A percentile compares a stretch with the other conserved stretches of the same genome.
Conservation (phyloP, 1,139 yeast genomes). For the Blastobotrys ciferrii region DNA sequence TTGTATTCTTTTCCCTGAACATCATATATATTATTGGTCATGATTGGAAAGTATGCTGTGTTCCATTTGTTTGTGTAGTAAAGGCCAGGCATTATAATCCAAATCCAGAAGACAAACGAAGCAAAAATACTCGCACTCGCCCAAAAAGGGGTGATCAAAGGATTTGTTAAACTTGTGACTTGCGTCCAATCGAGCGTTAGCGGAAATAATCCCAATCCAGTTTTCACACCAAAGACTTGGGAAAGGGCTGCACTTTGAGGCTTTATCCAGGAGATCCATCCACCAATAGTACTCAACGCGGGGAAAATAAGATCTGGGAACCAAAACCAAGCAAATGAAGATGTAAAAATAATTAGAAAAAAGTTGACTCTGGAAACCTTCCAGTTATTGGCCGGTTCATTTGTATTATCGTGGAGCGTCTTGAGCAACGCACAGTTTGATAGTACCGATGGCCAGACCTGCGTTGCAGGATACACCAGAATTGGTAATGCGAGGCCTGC, state of each 20-base stretch:
- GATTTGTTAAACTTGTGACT: constrained; percentile 32
- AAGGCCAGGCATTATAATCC: constrained; percentile 40
- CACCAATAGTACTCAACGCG: constrained; percentile 51
- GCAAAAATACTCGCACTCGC: constrained; percentile 41
- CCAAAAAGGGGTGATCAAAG: constrained; percentile 46
- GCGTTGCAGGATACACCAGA: constrained; percentile 53
- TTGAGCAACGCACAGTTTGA: constrained; percentile 53
- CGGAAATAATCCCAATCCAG: constrained; percentile 60
- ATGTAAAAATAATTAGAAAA: constrained; percentile 41
- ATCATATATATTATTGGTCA: constrained; percentile 46
- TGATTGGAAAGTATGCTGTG: constrained; percentile 55
- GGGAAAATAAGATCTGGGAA: constrained; percentile 51
- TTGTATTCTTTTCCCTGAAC: constrained; percentile 47
- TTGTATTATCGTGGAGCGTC: constrained; percentile 32
- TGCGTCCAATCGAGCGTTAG: constrained; percentile 50
- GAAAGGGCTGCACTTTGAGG: constrained; percentile 53
- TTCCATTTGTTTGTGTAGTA: constrained; percentile 52
- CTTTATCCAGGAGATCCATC: constrained; percentile 59
- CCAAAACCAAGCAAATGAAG: constrained; percentile 56
- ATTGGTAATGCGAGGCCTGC: constrained; percentile 59
- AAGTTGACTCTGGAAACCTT: constrained; percentile 44
- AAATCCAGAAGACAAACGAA: constrained; percentile 45
- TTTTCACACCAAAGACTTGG: constrained; percentile 48
- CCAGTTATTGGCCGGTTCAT: constrained; percentile 47
- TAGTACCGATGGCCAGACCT: constrained; percentile 56